A percentile compares a stretch with the other conserved stretches of the same genome.
These are phyloP conservation scores for Sphagnum fallax DNA, from an alignment of 228 moss, liverwort and hornwort genomes.

Conservation along the genomic window DNA sequence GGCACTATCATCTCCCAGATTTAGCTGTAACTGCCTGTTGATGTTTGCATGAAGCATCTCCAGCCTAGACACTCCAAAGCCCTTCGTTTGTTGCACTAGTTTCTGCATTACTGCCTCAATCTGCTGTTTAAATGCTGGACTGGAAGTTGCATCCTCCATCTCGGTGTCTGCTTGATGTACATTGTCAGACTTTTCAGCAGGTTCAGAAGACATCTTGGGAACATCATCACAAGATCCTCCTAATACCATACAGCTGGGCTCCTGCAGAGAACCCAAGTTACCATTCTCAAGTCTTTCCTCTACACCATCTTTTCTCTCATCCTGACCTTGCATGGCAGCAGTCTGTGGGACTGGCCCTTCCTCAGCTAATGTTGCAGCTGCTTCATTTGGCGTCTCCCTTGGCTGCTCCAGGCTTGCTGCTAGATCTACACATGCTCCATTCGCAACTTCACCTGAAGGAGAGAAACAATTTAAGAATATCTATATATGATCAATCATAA, in stretches of 20 bases:
- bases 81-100: constrained; percentile 37
- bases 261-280: constrained; percentile 3
- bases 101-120: constrained; percentile 36
- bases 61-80: constrained; percentile 57
- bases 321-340: constrained; percentile 19
- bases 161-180: constrained; percentile 16
- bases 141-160: constrained; percentile 20
- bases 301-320: constrained; percentile 12
- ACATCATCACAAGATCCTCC: constrained; percentile 18
- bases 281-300: constrained; percentile 30
- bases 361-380: constrained; percentile 10
- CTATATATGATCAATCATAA: background rate
- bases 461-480: background rate
- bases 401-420: constrained; percentile 12
- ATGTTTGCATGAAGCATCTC: constrained; percentile 69
- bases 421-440: constrained; percentile 39
- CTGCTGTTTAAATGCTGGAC: constrained; percentile 24
- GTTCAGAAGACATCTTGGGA: constrained; percentile 12
- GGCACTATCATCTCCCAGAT: constrained; percentile 32
- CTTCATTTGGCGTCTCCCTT: constrained; percentile 23
- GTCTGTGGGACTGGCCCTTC: constrained; percentile 29
- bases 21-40: constrained; percentile 38
- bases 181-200: constrained; percentile 21
- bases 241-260: constrained; percentile 2
- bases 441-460: constrained; percentile 29